Evolutionary conservation across 768 basidiomycete genomes (phyloP).

Genomic region (Macrocybe gigantea): DNA sequence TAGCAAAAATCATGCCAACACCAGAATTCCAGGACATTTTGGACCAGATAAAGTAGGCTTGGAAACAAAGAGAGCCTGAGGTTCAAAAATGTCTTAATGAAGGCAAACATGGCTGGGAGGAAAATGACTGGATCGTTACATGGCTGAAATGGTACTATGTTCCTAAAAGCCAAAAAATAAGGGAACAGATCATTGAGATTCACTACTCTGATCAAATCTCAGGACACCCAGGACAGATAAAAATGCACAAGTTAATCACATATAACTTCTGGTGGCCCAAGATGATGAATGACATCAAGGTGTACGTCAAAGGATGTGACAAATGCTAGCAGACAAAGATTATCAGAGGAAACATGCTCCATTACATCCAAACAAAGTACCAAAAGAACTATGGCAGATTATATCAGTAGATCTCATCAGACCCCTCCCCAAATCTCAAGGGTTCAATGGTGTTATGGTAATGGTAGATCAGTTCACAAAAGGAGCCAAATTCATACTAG

Average conservation of each 20-base stretch:
- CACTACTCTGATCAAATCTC: neutral
- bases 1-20: neutral
- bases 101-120: neutral
- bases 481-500: slow-evolving; percentile 1
- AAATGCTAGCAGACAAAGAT: neutral
- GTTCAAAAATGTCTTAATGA: neutral
- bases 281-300: neutral
- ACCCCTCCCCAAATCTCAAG: neutral
- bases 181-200: neutral
- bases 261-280: slow-evolving; percentile 2
- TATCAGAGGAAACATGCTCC: neutral
- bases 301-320: neutral
- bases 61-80: neutral
- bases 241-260: neutral
- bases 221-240: neutral
- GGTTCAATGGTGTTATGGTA: slow-evolving; percentile 1
- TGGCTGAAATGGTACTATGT: neutral
- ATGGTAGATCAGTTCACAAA: slow-evolving; percentile 2
- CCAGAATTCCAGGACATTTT: neutral
- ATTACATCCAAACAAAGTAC: slow-evolving; percentile 2
- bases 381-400: slow-evolving; percentile 1
- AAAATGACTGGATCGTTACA: neutral
- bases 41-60: neutral
- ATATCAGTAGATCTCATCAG: slow-evolving; percentile 3
- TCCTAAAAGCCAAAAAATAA: neutral